Conservation (phyloP, 352 stramenopile genomes). For the Pythium monospermum region DNA sequence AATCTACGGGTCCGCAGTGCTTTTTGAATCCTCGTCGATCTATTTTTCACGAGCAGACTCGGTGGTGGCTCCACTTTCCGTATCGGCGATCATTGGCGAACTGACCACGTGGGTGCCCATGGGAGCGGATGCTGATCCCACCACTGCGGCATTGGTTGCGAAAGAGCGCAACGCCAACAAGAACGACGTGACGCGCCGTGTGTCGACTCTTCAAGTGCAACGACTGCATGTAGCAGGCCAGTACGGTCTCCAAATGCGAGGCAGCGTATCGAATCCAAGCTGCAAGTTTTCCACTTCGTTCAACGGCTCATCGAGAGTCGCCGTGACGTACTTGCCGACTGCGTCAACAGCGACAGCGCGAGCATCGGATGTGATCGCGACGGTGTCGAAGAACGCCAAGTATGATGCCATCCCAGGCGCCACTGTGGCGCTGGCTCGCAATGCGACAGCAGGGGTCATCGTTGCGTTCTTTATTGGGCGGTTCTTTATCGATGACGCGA, state of each 20-base stretch:
- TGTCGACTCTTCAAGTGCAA: constrained; percentile 43
- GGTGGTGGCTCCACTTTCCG: constrained; percentile 17
- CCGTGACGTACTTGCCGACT: constrained; percentile 35
- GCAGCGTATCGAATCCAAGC: constrained; percentile 29
- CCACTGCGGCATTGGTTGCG: constrained; percentile 21
- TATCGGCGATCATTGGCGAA: constrained; percentile 22
- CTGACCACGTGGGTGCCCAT: constrained; percentile 37
- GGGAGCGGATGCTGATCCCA: constrained; percentile 26
- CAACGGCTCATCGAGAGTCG: constrained; percentile 43
- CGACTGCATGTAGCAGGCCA: constrained; percentile 29
- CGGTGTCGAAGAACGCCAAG: constrained; percentile 22
- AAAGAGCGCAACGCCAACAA: constrained; percentile 31
- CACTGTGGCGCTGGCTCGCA: constrained; percentile 12
- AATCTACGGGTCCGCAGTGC: constrained; percentile 36
- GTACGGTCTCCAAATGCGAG: constrained; percentile 31
- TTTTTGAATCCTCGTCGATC: constrained; percentile 44
- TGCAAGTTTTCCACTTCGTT: constrained; percentile 23
- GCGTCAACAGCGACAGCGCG: constrained; percentile 15
- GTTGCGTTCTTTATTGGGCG: constrained; percentile 43
- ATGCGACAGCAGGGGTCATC: constrained; percentile 26
- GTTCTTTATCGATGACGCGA: constrained; percentile 46
- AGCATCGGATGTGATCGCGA: constrained; percentile 24
- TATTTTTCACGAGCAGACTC: constrained; percentile 42
- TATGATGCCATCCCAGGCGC: constrained; percentile 33
- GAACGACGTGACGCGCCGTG: constrained; percentile 34